These are phyloP conservation scores for Juglanconis sp. DNA, from an alignment of 2,329 filamentous ascomycete species.

Conservation along the genomic window DNA sequence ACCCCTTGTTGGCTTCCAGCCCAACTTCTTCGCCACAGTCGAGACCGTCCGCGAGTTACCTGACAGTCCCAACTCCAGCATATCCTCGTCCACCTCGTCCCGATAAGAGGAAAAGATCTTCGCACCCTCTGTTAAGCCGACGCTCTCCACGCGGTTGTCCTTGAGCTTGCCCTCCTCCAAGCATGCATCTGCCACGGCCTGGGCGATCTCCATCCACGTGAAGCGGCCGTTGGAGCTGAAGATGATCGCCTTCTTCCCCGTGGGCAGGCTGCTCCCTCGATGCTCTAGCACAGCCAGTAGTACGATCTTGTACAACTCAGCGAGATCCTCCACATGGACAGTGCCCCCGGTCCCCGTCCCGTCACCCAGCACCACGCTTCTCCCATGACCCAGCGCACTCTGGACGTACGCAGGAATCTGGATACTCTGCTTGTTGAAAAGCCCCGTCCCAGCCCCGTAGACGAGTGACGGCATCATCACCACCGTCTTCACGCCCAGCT, in stretches of 20 bases:
- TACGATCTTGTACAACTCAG: not conserved
- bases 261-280: not conserved
- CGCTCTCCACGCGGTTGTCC: not conserved
- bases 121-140: not conserved
- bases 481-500: constrained; percentile 39
- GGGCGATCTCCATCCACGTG: not conserved
- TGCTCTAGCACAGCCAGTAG: not conserved
- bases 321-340: constrained; percentile 11
- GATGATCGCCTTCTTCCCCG: constrained; percentile 43
- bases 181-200: not conserved
- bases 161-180: not conserved
- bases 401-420: constrained; percentile 32
- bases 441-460: constrained; percentile 42
- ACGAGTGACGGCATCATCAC: constrained; percentile 46
- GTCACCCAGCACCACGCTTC: not conserved
- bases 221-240: constrained; percentile 31
- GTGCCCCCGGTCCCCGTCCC: not conserved
- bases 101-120: not conserved
- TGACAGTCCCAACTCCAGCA: not conserved
- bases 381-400: not conserved
- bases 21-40: not conserved
- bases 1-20: not conserved
- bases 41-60: not conserved
- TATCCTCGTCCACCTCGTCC: not conserved
- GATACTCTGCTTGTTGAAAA: constrained; percentile 38